Conservation (phyloP, 495 filamentous ascomycete genomes). For the Daldinia loculata region DNA sequence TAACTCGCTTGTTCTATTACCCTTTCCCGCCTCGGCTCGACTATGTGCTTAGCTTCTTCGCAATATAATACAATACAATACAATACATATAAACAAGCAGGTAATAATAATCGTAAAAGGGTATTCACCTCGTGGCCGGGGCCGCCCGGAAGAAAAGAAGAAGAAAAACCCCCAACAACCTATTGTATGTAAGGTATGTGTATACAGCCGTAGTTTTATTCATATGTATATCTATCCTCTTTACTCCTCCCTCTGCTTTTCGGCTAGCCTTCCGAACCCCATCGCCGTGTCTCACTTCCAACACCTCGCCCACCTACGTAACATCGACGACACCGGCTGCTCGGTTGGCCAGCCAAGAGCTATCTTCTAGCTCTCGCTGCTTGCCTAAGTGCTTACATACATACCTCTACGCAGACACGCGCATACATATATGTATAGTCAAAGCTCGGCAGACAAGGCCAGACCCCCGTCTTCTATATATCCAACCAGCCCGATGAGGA, state of each 20-base stretch:
- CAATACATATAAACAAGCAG: too few relatives aligned
- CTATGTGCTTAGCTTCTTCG: too few relatives aligned
- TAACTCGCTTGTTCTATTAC: background rate
- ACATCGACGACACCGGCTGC: background rate
- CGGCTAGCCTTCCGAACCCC: constrained; percentile 26
- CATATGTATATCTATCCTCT: too few relatives aligned
- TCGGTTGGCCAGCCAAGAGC: background rate
- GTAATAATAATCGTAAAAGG: background rate
- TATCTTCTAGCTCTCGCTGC: too few relatives aligned
- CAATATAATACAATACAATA: too few relatives aligned
- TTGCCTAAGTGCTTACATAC: background rate
- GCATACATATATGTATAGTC: constrained; percentile 2
- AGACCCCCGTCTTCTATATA: background rate
- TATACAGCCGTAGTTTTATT: background rate
- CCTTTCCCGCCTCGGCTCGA: too few relatives aligned
- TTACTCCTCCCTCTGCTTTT: background rate
- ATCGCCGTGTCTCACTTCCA: constrained; percentile 9
- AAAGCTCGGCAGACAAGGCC: constrained; percentile 15
- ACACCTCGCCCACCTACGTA: background rate
- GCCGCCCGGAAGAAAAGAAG: background rate
- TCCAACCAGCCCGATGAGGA: constrained; percentile 19
- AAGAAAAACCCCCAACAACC: too few relatives aligned
- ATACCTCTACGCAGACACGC: background rate
- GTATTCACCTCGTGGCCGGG: background rate
- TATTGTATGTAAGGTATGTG: too few relatives aligned